Base-by-base conservation (phyloP, 768 basidiomycete species). In the Lactarius hengduanensis region DNA sequence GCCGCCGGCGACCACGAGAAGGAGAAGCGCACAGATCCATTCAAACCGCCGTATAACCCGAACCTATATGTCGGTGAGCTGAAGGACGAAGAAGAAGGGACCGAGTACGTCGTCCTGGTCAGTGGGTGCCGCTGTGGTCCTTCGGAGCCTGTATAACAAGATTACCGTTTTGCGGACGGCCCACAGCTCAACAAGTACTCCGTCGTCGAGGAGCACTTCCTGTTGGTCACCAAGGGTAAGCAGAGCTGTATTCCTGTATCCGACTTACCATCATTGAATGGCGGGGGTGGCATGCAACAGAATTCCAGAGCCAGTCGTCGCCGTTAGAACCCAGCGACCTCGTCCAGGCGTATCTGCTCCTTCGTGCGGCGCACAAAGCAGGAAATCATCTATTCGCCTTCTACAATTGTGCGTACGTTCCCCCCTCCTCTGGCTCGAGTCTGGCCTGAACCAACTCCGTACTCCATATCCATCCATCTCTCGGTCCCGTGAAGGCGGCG, bases 181-280 rank as follows among this genome's bases (percentile, higher is more conserved):
- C 3, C n/a, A 54, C 69, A 94, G 92, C 77, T 94, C 72, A 95
- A 94, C 77, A 94, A 93, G 77, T 96, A 84, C 76, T 87, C 92
- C 38, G 84, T 97, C 22, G 83, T 92, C 10, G 90, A 89, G 0
- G 81, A 87, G 55, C 96, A 98, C 73, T 94, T 97, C 72, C 80
- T 97, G n/a, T 76, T 97, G 61, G 85, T 91, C 54, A 90, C 91
- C 26, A 93, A 92, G 82, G 90, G 92, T 91, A 57, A 43, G 80
- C 66, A 57, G 55, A 6, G 10, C 54, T 5, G 32, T 57, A 53
- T 53, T 11, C 6, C 9, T 7, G 15, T 26, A 3, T 40, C 38
- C 26, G 50, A 4, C 15, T 0, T 7, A 28, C 11, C 22, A 15
- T 26, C 22, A 7, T 26, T 53, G 26, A 53, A 50, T 30, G 45